Base-by-base conservation (phyloP, 148 eudicot genomes). In the Vaccinium macrocarpon region DNA sequence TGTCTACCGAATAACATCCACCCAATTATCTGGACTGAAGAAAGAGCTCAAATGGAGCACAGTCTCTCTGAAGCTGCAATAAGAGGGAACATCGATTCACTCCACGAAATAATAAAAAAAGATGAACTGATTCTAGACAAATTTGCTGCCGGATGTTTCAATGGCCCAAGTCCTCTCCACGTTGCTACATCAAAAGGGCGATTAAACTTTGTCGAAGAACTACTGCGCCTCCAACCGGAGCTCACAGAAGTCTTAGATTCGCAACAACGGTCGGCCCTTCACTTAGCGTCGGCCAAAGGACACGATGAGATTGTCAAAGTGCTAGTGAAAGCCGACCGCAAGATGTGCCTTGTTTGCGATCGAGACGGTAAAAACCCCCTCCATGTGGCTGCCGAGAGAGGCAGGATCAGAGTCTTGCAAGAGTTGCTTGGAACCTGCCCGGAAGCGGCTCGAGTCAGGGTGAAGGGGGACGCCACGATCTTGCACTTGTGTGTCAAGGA, bases 401-500 rank as follows among this genome's bases (percentile, higher is more conserved):
- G 90, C 25, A 72, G 77, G 1, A 23, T 82, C 68, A 61, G 84
- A 11, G 91, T 85, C 32, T 64, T 90, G 0, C 66, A 68, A 4
- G 86, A 66, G 85, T 70, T 90, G 48, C 25, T 85, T 82, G 50
- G 42, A 23, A 56, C 48, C 6, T 79, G 61, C 29, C 85, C 88
- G 1, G 48, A 35, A 6, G 89, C 89, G 2, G 90, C 77, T 61
- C 79, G 82, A 56, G 88, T 83, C 49, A 52, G 68, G 71, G 82
- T 85, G 32, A 13, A 64, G 38, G 25, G 52, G n/a, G 84, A 80
- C 0, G 88, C 85, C 19, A 88, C 64, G 38, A 51, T 85, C 4
- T 48, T 86, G 75, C 91, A 90, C 23, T 75, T 88, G 76, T 90
- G 90, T 53, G 86, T 86, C 11, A 85, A 86, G 56, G 78, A 71